phyloP scores from a whole-genome alignment of 208 protist species.

The Balamuthia mandrillaris region DNA sequence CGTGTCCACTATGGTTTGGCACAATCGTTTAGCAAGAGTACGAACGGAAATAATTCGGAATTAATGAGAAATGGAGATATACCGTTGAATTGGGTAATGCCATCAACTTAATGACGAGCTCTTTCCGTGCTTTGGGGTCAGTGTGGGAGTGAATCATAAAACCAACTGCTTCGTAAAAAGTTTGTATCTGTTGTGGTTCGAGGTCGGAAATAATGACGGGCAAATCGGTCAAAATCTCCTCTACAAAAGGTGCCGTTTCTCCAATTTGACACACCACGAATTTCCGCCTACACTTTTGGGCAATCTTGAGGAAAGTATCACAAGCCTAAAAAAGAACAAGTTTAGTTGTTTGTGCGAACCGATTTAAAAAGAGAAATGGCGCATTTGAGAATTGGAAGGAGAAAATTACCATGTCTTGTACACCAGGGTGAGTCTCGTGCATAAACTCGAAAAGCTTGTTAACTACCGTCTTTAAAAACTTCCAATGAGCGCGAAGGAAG shows the following conservation, averaged over 20 bases:
- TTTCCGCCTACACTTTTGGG: constrained; percentile 83
- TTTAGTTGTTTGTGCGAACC: too few species aligned
- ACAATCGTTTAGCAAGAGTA: neutral
- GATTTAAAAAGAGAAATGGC: neutral
- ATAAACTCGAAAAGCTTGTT: constrained; percentile 99
- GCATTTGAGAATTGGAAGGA: neutral
- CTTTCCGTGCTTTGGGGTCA: constrained; percentile 61
- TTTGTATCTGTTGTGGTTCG: constrained; percentile 84
- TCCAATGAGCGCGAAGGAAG: constrained; percentile 88
- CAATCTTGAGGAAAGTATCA: constrained; percentile 99
- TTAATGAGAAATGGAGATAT: neutral
- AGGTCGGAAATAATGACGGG: constrained; percentile 86
- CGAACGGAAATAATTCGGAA: neutral
- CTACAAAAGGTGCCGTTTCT: constrained; percentile 83
- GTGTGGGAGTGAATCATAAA: constrained; percentile 82
- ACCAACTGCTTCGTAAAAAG: constrained; percentile 94
- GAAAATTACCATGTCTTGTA: constrained; percentile 94
- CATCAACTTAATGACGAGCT: constrained; percentile 85
- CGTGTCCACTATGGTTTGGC: constrained; percentile 81
- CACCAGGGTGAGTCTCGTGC: constrained; percentile 95
- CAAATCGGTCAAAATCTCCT: constrained; percentile 86
- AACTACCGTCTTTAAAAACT: constrained; percentile 96
- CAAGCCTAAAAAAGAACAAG: constrained; percentile 83
- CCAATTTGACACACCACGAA: constrained; percentile 79
- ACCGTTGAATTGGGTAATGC: constrained; percentile 7